phyloP scores from a whole-genome alignment of 352 stramenopile genomes.

The Phytophthora podocarpi region DNA sequence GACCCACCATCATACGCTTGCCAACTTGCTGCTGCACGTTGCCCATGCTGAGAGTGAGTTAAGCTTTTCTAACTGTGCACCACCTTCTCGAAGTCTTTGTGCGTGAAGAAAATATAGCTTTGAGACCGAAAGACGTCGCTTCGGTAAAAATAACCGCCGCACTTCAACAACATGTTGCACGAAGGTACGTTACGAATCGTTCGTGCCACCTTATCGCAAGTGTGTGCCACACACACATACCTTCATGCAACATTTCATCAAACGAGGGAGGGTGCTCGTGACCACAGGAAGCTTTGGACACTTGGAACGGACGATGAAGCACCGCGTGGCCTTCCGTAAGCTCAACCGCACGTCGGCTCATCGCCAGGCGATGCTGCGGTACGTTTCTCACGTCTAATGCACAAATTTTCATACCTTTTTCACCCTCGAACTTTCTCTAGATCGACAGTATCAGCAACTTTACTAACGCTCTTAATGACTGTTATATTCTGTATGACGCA shows the following conservation, averaged over 20 bases:
- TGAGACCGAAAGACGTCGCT: no score
- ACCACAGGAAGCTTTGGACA: conserved; percentile 27
- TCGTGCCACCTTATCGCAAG: no score
- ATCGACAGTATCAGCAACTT: conserved; percentile 5
- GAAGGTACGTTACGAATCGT: no score
- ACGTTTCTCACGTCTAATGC: conserved; percentile 21
- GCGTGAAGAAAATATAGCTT: no score
- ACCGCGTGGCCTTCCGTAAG: conserved; percentile 88
- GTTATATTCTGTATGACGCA: conserved; percentile 27
- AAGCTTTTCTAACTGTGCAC: no score
- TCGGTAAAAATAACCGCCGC: conserved; percentile 17
- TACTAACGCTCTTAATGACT: no score
- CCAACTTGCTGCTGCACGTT: conserved; percentile 86
- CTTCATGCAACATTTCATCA: no score
- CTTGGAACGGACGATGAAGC: conserved; percentile 61
- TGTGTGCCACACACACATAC: no score
- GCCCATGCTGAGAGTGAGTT: conserved; percentile 41
- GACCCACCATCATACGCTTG: conserved; percentile 62
- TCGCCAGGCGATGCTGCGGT: conserved; percentile 96
- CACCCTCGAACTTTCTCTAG: background rate
- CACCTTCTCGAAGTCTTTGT: background rate
- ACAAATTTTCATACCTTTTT: background rate
- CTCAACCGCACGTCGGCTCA: conserved; percentile 93
- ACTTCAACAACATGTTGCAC: conserved; percentile 13
- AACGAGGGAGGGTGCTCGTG: conserved; percentile 16